Evolutionary conservation across 257 asterid species (phyloP), one percentile per base, ranked within the genome.

Genomic region (Nicotiana obtusifolia): DNA sequence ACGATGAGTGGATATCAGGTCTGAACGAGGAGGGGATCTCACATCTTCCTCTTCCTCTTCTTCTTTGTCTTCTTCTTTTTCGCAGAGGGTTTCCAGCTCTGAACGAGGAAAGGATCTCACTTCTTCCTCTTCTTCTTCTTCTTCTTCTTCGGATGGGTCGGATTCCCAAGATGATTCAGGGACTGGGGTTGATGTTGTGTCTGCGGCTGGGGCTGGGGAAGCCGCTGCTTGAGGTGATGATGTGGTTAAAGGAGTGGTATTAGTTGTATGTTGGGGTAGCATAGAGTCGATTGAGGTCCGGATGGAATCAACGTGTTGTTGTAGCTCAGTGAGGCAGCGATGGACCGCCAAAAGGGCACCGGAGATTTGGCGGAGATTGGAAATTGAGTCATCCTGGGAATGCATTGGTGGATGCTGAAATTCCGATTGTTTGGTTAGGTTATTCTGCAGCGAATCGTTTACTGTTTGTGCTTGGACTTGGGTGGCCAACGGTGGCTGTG

Each of bases 241-340:
- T 4, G 80, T 31, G 59, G 81, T 53, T 54, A 82, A 56, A 19
- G 82, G 81, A n/a, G 86, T 28, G 57, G 49, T 56, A 28, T 59
- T 31, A 5, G 83, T 82, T 37, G 84, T 76, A 78, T 82, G 87
- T 33, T 71, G 80, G 20, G 87, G 82, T 65, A 88, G 64, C 76
- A 84, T 84, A 64, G 92, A 81, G 82, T 78, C 81, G 53, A 91
- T 84, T 17, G 90, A 88, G 37, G 78, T 82, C 82, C 85, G 84
- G 76, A 95, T 84, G 41, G 89, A 84, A 68, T 85, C 85, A 26
- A 93, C 88, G 83, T 92, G 98, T 60, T 64, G 57, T 24, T 87
- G 91, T 75, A 95, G 90, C 65, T 91, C 97, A 44, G 91, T 88
- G 56, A 84, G 92, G 86, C 93, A 85, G 41, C 84, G 79, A 11